phyloP scores from a whole-genome alignment of 306 rosid genomes.

The Rosa chinensis region DNA sequence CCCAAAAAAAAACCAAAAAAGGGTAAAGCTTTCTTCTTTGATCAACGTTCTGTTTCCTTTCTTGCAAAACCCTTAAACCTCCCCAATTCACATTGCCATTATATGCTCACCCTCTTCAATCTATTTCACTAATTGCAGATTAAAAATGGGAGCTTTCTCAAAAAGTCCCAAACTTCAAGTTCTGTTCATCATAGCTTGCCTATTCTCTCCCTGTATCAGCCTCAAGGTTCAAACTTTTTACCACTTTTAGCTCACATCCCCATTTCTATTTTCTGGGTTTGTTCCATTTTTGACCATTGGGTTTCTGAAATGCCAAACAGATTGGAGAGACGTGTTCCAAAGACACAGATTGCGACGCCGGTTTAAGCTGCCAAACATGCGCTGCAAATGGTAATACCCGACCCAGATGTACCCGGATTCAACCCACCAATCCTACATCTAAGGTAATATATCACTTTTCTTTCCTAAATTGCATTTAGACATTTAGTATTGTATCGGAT shows the following conservation, averaged over 20 bases:
- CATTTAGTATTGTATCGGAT: neutral
- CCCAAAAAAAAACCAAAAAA: neutral
- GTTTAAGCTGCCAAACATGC: slow-evolving; percentile 70
- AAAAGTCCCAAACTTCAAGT: slow-evolving; percentile 30
- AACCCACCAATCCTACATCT: slow-evolving; percentile 55
- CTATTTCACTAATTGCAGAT: slow-evolving; percentile 34
- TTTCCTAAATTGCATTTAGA: neutral
- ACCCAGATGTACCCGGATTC: slow-evolving; percentile 74
- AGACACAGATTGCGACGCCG: slow-evolving; percentile 57
- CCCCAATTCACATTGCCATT: neutral
- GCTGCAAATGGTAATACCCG: slow-evolving; percentile 85
- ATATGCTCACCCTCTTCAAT: neutral
- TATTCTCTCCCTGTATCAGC: slow-evolving; percentile 45
- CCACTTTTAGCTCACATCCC: neutral
- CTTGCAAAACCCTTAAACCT: slow-evolving; percentile 18
- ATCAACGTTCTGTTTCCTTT: slow-evolving; percentile 8
- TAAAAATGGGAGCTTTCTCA: slow-evolving; percentile 17
- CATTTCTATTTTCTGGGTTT: neutral
- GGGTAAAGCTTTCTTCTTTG: neutral
- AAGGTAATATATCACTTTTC: slow-evolving; percentile 40
- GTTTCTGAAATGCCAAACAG: slow-evolving; percentile 38
- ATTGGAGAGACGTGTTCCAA: slow-evolving; percentile 92
- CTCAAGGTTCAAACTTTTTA: slow-evolving; percentile 49
- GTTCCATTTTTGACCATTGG: neutral
- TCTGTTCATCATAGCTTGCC: slow-evolving; percentile 48